These are phyloP conservation scores for Trichoderma koningii DNA, from an alignment of 2,329 filamentous ascomycete species.

Conservation along the genomic window DNA sequence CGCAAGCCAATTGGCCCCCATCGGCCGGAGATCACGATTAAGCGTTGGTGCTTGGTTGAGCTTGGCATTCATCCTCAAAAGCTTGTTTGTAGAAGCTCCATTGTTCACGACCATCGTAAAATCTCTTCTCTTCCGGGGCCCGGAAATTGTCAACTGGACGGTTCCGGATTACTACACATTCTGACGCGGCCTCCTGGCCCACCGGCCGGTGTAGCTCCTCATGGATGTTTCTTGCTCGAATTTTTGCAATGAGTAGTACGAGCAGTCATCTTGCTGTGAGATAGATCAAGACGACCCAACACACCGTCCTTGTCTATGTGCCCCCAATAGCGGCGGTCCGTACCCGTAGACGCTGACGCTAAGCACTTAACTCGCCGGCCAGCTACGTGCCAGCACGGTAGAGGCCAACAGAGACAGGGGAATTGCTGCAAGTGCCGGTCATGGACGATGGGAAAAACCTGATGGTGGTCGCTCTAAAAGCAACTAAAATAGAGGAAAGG, in stretches of 20 bases:
- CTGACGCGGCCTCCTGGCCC: conserved; percentile 22
- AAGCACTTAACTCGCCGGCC: conserved; percentile 12
- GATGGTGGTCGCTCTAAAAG: conserved; percentile 7
- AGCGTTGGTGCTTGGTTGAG: conserved; percentile 13
- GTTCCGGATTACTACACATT: neutral
- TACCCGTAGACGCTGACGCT: conserved; percentile 22
- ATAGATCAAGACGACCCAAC: neutral
- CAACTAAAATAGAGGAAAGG: conserved; percentile 13
- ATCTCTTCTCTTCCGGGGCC: neutral
- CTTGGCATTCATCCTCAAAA: conserved; percentile 9
- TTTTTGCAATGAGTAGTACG: neutral
- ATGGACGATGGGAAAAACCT: neutral
- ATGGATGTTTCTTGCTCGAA: neutral
- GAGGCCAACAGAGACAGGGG: conserved; percentile 15
- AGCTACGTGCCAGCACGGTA: conserved; percentile 5
- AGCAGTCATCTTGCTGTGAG: neutral
- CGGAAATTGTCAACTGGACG: conserved; percentile 12
- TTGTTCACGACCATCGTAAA: neutral
- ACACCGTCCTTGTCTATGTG: neutral
- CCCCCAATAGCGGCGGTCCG: neutral
- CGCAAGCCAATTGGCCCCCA: neutral
- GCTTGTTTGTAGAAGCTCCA: neutral
- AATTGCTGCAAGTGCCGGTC: conserved; percentile 9
- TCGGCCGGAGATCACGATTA: neutral
- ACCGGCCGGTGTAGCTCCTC: neutral